Conservation (phyloP, 2,329 filamentous ascomycete species). For the Chrysoporthe deuterocubensis region DNA sequence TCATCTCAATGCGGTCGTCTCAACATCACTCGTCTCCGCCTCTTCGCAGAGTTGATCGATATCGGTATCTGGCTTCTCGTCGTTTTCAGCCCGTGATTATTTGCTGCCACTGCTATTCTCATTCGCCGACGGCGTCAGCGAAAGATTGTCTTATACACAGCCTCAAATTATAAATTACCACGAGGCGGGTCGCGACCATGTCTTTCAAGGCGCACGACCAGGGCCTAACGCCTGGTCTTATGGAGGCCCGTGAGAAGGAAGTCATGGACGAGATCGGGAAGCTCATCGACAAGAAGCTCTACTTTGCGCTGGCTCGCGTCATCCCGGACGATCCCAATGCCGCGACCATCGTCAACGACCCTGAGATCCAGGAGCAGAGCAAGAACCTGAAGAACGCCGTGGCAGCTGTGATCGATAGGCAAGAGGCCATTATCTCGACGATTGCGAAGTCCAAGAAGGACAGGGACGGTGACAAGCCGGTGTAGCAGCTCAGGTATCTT, state of each 20-base stretch:
- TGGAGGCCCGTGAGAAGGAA: slow-evolving; percentile 27
- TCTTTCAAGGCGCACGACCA: slow-evolving; percentile 25
- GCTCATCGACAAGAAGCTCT: slow-evolving; percentile 30
- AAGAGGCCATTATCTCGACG: slow-evolving; percentile 27
- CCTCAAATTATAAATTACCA: background rate
- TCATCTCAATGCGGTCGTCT: background rate
- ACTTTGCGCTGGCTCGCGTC: slow-evolving; percentile 25
- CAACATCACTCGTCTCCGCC: background rate
- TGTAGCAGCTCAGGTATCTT: slow-evolving; percentile 6
- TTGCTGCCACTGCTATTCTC: background rate
- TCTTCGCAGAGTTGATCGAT: background rate
- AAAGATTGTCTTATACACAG: background rate
- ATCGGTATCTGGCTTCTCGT: background rate
- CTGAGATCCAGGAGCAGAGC: slow-evolving; percentile 28
- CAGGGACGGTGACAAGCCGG: slow-evolving; percentile 23
- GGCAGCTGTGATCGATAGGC: slow-evolving; percentile 26
- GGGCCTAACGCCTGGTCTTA: slow-evolving; percentile 22
- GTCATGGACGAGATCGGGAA: slow-evolving; percentile 29
- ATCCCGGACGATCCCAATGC: slow-evolving; percentile 25
- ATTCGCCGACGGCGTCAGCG: background rate
- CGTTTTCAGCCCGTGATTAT: background rate
- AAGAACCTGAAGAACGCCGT: slow-evolving; percentile 26
- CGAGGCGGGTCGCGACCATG: slow-evolving; percentile 13
- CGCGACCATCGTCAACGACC: slow-evolving; percentile 24
- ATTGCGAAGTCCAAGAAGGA: slow-evolving; percentile 29